A percentile compares a stretch with the other conserved stretches of the same genome.
These are phyloP conservation scores for Emmonsia crescens DNA, from an alignment of 2,329 filamentous ascomycete genomes.

Conservation along the genomic window DNA sequence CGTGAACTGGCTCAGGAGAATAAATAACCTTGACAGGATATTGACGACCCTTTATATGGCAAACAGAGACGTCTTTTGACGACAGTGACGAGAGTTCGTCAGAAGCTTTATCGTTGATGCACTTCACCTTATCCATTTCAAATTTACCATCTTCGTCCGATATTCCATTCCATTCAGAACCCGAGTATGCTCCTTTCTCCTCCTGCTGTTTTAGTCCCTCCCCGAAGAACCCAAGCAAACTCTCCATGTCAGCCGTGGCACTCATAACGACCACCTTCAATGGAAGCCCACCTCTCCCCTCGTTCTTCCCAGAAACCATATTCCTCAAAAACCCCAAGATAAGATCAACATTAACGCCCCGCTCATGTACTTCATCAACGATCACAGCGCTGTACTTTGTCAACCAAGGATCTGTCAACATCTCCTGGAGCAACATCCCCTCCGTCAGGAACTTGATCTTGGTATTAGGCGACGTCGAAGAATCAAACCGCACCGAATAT, in stretches of 20 bases:
- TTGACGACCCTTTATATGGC: slow-evolving; percentile 74
- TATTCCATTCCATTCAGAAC: slow-evolving; percentile 6
- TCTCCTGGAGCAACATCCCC: slow-evolving; percentile 90
- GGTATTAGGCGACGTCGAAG: slow-evolving; percentile 67
- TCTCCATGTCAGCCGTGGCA: slow-evolving; percentile 82
- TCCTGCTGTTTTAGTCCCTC: slow-evolving; percentile 17
- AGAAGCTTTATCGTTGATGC: background rate
- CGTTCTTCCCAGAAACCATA: slow-evolving; percentile 49
- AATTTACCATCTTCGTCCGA: slow-evolving; percentile 2
- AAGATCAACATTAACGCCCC: slow-evolving; percentile 88
- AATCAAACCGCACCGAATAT: slow-evolving; percentile 92
- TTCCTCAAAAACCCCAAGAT: slow-evolving; percentile 79
- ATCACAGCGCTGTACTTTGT: slow-evolving; percentile 79
- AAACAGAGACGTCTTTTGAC: slow-evolving; percentile 39
- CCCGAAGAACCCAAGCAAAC: slow-evolving; percentile 63
- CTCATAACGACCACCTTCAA: slow-evolving; percentile 95
- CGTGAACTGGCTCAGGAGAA: slow-evolving; percentile 60
- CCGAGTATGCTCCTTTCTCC: background rate
- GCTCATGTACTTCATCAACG: slow-evolving; percentile 94
- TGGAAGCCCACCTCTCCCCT: slow-evolving; percentile 58
- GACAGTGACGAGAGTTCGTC: background rate
- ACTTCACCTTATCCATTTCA: background rate
- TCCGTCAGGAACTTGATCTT: slow-evolving; percentile 91
- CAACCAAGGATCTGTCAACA: slow-evolving; percentile 73
- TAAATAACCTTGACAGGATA: slow-evolving; percentile 74